Conservation (phyloP, 1,139 yeast species). For the Taphrina wiesneri region DNA sequence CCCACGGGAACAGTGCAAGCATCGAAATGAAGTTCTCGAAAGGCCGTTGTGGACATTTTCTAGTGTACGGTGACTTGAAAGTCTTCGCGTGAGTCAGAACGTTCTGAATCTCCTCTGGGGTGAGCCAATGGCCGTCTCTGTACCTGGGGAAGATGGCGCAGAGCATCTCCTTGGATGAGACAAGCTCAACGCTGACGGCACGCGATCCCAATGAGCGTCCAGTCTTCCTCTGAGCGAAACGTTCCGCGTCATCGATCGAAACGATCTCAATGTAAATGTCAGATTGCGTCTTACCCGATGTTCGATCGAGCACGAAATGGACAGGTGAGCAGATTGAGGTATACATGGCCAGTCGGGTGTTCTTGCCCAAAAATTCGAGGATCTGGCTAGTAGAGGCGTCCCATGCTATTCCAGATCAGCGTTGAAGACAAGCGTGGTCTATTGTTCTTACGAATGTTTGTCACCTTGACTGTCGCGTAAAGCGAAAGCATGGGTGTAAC, state of each 20-base stretch:
- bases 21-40: constrained; percentile 28
- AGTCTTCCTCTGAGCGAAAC: constrained; percentile 29
- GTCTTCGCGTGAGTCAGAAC: constrained; percentile 26
- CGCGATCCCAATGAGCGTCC: constrained; percentile 30
- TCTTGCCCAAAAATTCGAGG: constrained; percentile 34
- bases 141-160: constrained; percentile 23
- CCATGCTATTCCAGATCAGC: constrained; percentile 24
- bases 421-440: background rate
- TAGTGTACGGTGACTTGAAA: constrained; percentile 29
- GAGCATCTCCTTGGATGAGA: constrained; percentile 23
- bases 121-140: constrained; percentile 18
- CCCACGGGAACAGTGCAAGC: constrained; percentile 26
- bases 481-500: constrained; percentile 10
- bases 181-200: constrained; percentile 21
- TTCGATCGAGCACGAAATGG: constrained; percentile 16
- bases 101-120: constrained; percentile 26
- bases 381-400: constrained; percentile 34
- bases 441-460: constrained; percentile 25
- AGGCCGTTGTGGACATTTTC: constrained; percentile 31
- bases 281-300: constrained; percentile 34
- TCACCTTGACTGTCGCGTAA: constrained; percentile 27
- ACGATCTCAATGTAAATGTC: constrained; percentile 32
- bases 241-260: constrained; percentile 33
- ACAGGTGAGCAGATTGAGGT: constrained; percentile 15
- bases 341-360: constrained; percentile 29